Conservation (phyloP, 1,284 basidiomycete genomes). For the Sanghuangporus weigelae region DNA sequence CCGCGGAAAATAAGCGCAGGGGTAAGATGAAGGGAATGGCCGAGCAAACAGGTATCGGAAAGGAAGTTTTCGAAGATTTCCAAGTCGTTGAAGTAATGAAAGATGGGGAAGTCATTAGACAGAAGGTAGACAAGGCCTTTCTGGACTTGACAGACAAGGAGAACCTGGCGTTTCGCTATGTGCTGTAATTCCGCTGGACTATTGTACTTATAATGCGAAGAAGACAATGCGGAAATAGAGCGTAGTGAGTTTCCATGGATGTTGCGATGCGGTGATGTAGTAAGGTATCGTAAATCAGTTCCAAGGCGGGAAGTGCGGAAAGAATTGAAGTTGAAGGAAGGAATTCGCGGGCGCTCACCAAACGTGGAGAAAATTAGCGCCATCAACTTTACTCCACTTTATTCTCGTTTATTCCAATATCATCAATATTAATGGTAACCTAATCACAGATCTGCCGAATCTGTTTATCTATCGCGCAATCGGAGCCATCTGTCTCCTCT, state of each 20-base stretch:
- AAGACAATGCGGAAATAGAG: too few relatives aligned
- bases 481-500: background rate
- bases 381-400: background rate
- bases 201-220: background rate
- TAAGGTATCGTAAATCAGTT: background rate
- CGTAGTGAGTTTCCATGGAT: too few relatives aligned
- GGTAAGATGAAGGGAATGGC: conserved; percentile 21
- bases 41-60: conserved; percentile 7
- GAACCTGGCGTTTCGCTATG: conserved; percentile 25
- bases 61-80: conserved; percentile 22
- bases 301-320: background rate
- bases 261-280: background rate
- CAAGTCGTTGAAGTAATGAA: conserved; percentile 24
- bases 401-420: background rate
- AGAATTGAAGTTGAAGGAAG: background rate
- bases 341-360: background rate
- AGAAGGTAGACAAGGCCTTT: conserved; percentile 23
- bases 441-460: background rate
- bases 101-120: conserved; percentile 18
- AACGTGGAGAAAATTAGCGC: background rate
- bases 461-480: background rate
- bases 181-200: conserved; percentile 19
- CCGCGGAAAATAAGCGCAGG: conserved; percentile 25
- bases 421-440: background rate
- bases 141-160: conserved; percentile 26